Conservation (phyloP, 768 basidiomycete genomes). For the Podaxis pistillaris region DNA sequence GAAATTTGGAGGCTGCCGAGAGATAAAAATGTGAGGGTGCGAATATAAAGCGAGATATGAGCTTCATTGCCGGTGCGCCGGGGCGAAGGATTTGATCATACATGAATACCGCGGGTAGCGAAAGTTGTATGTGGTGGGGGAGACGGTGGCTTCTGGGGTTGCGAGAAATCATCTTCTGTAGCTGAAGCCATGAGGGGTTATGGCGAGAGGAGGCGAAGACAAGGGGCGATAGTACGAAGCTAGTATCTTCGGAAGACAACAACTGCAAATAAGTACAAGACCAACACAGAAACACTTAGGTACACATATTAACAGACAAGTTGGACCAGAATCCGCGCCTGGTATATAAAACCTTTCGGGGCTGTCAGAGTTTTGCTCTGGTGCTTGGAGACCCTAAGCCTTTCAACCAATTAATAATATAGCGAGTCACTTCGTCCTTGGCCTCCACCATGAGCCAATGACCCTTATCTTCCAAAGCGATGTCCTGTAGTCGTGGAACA, state of each 20-base stretch:
- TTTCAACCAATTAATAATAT: constrained; percentile 46
- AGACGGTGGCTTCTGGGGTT: constrained; percentile 62
- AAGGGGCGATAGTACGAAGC: neutral
- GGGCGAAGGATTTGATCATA: constrained; percentile 36
- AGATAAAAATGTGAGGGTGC: constrained; percentile 6
- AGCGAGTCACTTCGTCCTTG: constrained; percentile 50
- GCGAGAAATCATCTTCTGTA: constrained; percentile 48
- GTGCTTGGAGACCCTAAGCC: constrained; percentile 25
- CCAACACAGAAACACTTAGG: neutral
- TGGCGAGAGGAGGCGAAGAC: neutral
- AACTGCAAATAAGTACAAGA: neutral
- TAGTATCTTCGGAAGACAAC: neutral
- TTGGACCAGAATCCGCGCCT: neutral
- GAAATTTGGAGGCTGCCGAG: constrained; percentile 67
- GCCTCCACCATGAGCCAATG: constrained; percentile 74
- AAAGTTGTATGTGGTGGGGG: constrained; percentile 75
- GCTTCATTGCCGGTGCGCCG: constrained; percentile 13
- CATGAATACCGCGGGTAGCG: constrained; percentile 68
- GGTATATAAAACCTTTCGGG: neutral
- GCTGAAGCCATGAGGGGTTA: constrained; percentile 7
- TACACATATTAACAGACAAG: neutral
- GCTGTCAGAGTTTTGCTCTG: constrained; percentile 11
- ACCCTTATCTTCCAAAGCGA: constrained; percentile 53
- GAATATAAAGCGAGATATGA: constrained; percentile 18
- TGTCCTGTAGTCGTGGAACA: constrained; percentile 46